Evolutionary conservation across 306 rosid genomes (phyloP), one percentile per base, ranked within the genome.

Genomic region (Malus asiatica): DNA sequence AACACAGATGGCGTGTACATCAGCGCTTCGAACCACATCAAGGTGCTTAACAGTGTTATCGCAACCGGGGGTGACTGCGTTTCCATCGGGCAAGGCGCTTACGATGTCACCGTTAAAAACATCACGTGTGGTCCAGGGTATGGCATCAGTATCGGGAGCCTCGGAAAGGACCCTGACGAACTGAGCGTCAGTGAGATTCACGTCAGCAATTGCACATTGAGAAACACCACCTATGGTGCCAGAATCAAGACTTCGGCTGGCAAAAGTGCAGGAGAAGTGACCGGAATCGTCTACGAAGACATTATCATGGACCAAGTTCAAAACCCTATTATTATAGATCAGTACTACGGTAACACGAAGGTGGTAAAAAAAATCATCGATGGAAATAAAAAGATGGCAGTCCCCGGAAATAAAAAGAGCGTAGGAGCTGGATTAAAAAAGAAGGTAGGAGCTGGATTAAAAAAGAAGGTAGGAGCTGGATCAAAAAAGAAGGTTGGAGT

Each of bases 61-160:
- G 86, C 62, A 75, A 93, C 98, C 1, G 96, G 98, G 1, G 98
- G 88, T 14, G 95, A 89, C n/a, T 91, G 98, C 74, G 60, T 93
- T 75, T 88, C 93, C 42, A 38, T 93, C 4, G 97, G 90, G 22
- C 84, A 80, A 4, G 89, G 84, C 16, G 3, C 51, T 42, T 48
- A 71, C 5, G 70, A 81, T 23, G 25, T 91, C 46, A 0, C 15
- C 18, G 63, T 91, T 72, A 46, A n/a, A 3, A 69, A 72, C 53
- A 25, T 89, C 48, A 85, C 80, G 0, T 93, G 98, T 19, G 97
- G 96, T 53, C 98, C 98, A 0, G 98, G 98, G 20, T 90, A 93
- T 44, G 97, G 98, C 52, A 66, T 87, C 33, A 87, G 89, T 27
- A 19, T 87, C 22, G 97, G 97, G 35, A 87, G 96, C 74, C 91